Evolutionary conservation across 2,329 filamentous ascomycete species (phyloP).

Genomic region (Hymenoscyphus infarciens): DNA sequence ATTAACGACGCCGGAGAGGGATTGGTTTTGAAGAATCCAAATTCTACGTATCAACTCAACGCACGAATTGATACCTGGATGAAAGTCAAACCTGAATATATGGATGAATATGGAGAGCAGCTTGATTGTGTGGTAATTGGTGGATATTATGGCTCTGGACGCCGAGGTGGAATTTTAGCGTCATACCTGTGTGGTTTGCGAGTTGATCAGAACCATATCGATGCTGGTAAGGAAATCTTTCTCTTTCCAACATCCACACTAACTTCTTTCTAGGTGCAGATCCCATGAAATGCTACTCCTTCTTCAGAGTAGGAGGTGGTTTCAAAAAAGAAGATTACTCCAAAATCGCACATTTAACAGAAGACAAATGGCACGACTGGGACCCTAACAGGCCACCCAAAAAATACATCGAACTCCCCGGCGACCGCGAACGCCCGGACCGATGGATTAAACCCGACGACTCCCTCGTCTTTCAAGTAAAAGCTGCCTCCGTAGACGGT

Average conservation of each 20-base stretch:
- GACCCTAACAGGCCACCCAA: conserved; percentile 71
- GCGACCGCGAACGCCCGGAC: conserved; percentile 77
- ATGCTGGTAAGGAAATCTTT: conserved; percentile 32
- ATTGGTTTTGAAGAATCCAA: conserved; percentile 88
- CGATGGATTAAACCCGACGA: conserved; percentile 90
- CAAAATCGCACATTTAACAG: conserved; percentile 75
- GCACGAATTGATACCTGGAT: conserved; percentile 95
- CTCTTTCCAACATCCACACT: neutral
- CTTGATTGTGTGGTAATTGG: conserved; percentile 88
- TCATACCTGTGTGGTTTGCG: conserved; percentile 89
- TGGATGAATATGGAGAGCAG: conserved; percentile 91
- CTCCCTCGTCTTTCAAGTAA: conserved; percentile 83
- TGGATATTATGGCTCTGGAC: conserved; percentile 87
- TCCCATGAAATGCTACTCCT: conserved; percentile 81
- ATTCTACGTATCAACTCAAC: conserved; percentile 81
- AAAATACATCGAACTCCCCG: conserved; percentile 76
- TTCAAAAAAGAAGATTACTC: conserved; percentile 83
- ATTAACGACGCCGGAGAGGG: conserved; percentile 87
- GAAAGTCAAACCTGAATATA: conserved; percentile 98
- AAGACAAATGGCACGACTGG: conserved; percentile 91
- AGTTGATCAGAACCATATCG: conserved; percentile 65
- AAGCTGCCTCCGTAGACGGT: conserved; percentile 72
- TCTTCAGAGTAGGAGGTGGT: conserved; percentile 97
- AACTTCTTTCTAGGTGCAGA: conserved; percentile 40
- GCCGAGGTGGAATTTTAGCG: conserved; percentile 75